phyloP scores from a whole-genome alignment of 2,329 filamentous ascomycete genomes.

The Ceratocystis eucalypticola region DNA sequence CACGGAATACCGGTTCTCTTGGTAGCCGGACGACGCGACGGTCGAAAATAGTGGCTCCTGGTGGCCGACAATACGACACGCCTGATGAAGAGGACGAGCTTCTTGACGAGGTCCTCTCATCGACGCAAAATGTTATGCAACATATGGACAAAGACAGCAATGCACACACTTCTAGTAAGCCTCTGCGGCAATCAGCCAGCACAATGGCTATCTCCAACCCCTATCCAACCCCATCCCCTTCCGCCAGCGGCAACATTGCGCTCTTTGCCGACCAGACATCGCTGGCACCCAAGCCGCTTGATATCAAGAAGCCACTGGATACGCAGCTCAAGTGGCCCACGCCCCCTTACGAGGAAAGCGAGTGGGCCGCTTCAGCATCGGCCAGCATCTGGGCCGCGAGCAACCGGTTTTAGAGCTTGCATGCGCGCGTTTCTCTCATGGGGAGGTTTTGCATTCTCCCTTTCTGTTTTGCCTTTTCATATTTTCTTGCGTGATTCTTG shows the following conservation, averaged over 20 bases:
- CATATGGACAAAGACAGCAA: conserved; percentile 47
- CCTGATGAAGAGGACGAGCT: conserved; percentile 95
- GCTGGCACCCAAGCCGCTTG: conserved; percentile 55
- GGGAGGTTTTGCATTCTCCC: conserved; percentile 10
- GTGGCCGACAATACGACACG: conserved; percentile 77
- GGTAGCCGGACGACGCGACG: conserved; percentile 44
- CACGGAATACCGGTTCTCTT: conserved; percentile 28
- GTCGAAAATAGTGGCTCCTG: conserved; percentile 55
- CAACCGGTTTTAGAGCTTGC: conserved; percentile 39
- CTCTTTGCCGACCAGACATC: conserved; percentile 54
- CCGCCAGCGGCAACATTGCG: conserved; percentile 66
- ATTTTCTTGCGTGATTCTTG: conserved; percentile 17
- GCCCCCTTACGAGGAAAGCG: conserved; percentile 83
- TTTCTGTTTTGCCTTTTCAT: conserved; percentile 16
- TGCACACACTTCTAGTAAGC: conserved; percentile 25
- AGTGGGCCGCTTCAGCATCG: conserved; percentile 75
- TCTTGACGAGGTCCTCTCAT: conserved; percentile 73
- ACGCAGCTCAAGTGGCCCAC: conserved; percentile 71
- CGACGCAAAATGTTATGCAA: conserved; percentile 61
- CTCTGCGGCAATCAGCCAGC: conserved; percentile 48
- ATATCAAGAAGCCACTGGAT: conserved; percentile 45
- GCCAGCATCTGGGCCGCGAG: conserved; percentile 68
- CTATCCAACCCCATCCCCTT: conserved; percentile 57
- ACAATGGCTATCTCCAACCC: conserved; percentile 48
- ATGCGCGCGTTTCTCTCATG: conserved; percentile 7